These are phyloP conservation scores for Saturnispora gosingensis DNA, from an alignment of 805 yeast genomes.

Conservation along the genomic window DNA sequence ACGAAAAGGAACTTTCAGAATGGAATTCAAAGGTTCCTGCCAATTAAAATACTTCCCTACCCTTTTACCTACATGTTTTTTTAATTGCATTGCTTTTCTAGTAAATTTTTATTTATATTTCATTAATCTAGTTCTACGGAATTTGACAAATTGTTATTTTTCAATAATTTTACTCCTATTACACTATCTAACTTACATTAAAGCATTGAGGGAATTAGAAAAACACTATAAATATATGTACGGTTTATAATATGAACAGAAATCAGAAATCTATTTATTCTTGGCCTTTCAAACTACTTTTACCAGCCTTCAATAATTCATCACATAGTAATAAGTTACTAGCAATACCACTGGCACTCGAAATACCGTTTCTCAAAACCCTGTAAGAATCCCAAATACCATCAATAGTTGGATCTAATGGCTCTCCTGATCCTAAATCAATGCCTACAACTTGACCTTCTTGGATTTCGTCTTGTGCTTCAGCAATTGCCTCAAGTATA, in stretches of 20 bases:
- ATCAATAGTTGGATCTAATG: conserved; percentile 87
- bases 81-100: background rate
- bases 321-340: conserved; percentile 89
- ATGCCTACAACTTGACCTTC: conserved; percentile 84
- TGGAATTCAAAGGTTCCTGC: conserved; percentile 42
- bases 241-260: background rate
- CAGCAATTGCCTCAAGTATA: conserved; percentile 77
- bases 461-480: conserved; percentile 80
- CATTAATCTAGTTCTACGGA: background rate
- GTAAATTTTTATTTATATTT: too few species aligned
- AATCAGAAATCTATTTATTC: background rate
- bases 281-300: conserved; percentile 71
- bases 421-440: conserved; percentile 85
- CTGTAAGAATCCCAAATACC: conserved; percentile 97
- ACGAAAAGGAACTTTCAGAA: conserved; percentile 57
- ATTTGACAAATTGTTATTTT: background rate
- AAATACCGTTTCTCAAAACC: conserved; percentile 85
- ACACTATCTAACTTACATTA: background rate
- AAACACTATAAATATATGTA: background rate
- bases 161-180: background rate
- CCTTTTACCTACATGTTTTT: background rate
- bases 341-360: conserved; percentile 91
- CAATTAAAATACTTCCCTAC: conserved; percentile 15
- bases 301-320: conserved; percentile 93
- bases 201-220: background rate